Evolutionary conservation across 2,329 filamentous ascomycete species (phyloP).

Genomic region (Aphanoascus verrucosus): DNA sequence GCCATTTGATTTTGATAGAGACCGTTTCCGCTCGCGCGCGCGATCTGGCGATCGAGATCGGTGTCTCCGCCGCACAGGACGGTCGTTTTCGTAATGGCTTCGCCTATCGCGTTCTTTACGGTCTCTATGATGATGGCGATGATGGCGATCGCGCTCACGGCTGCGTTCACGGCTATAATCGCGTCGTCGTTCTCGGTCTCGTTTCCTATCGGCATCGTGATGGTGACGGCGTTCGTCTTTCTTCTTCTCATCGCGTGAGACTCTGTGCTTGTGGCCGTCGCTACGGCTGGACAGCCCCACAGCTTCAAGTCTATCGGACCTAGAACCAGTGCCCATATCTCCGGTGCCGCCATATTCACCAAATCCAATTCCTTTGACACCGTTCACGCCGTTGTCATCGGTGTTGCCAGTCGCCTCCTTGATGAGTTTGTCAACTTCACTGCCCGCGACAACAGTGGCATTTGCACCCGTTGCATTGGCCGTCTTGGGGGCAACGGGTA

Average conservation of each 20-base stretch:
- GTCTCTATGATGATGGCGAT: not conserved
- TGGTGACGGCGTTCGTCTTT: slow-evolving; percentile 14
- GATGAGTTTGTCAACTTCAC: slow-evolving; percentile 46
- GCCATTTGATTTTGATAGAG: slow-evolving; percentile 22
- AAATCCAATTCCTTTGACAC: slow-evolving; percentile 27
- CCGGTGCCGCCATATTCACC: slow-evolving; percentile 25
- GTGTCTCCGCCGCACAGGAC: slow-evolving; percentile 26
- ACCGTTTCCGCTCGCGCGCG: slow-evolving; percentile 10
- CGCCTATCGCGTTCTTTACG: slow-evolving; percentile 39
- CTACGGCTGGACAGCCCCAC: slow-evolving; percentile 17
- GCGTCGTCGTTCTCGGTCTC: slow-evolving; percentile 23
- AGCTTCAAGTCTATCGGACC: slow-evolving; percentile 20
- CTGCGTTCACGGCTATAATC: slow-evolving; percentile 22
- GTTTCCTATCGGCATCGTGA: not conserved
- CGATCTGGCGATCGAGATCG: slow-evolving; percentile 16
- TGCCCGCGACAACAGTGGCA: slow-evolving; percentile 51
- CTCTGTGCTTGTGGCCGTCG: not conserved
- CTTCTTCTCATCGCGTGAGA: slow-evolving; percentile 26
- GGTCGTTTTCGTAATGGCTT: slow-evolving; percentile 24
- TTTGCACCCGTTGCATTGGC: slow-evolving; percentile 51
- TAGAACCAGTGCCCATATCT: slow-evolving; percentile 16
- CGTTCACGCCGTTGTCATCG: slow-evolving; percentile 19
- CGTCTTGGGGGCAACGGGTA: slow-evolving; percentile 55
- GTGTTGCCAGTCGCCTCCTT: slow-evolving; percentile 28
- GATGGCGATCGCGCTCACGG: slow-evolving; percentile 12